These are phyloP conservation scores for Pyrus pyrifolia DNA, from an alignment of 306 rosid genomes.

Conservation along the genomic window DNA sequence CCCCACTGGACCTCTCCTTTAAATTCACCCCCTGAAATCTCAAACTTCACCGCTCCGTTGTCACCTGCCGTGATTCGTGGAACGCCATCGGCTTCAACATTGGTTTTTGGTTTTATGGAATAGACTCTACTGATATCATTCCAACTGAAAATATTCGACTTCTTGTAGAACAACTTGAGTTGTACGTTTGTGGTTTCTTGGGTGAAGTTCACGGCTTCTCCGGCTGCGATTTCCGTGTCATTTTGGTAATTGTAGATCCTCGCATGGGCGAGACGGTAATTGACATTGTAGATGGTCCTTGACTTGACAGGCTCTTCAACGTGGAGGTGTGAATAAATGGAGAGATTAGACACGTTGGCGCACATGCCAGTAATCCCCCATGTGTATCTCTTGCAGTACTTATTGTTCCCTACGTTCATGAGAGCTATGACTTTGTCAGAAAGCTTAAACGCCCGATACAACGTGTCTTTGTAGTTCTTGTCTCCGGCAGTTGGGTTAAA, in stretches of 20 bases:
- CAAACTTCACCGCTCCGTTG: background rate
- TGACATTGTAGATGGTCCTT: background rate
- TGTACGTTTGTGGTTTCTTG: background rate
- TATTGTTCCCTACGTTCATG: constrained; percentile 1
- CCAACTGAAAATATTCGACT: background rate
- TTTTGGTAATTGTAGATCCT: constrained; percentile 2
- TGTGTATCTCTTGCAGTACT: background rate
- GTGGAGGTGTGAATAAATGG: background rate
- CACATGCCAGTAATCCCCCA: background rate
- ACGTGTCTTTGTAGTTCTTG: background rate
- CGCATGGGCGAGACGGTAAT: background rate
- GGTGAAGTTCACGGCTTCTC: background rate
- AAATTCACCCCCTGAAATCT: background rate
- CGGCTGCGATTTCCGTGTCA: background rate
- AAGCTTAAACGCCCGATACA: background rate
- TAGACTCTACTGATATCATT: background rate
- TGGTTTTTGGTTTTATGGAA: background rate
- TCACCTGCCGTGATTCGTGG: background rate
- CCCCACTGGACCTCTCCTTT: background rate
- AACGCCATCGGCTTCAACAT: background rate
- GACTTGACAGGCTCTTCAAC: background rate
- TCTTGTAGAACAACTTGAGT: background rate
- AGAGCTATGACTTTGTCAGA: background rate
- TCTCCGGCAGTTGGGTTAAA: background rate
- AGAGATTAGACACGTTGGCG: background rate